Percentiles rank a stretch among this genome's conserved stretches.
These are phyloP conservation scores for Xylaria scruposa DNA, from an alignment of 495 filamentous ascomycete species.

Conservation along the genomic window DNA sequence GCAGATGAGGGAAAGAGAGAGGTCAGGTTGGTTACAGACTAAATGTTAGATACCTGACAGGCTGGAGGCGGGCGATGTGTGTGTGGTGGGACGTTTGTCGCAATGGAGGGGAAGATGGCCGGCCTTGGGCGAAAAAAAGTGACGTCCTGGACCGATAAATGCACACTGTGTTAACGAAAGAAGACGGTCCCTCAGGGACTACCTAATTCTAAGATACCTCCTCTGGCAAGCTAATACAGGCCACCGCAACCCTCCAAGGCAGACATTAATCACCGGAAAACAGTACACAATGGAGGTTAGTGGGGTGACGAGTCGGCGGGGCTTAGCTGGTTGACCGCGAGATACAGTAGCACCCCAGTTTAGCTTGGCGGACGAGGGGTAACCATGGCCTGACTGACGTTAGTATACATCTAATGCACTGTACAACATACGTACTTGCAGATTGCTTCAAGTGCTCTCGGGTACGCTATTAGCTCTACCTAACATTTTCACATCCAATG, in stretches of 20 bases:
- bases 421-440: slow-evolving; percentile 27
- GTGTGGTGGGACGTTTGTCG: slow-evolving; percentile 41
- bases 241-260: slow-evolving; percentile 11
- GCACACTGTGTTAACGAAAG: slow-evolving; percentile 20
- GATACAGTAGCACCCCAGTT: slow-evolving; percentile 1
- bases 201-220: background rate
- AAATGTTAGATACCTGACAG: slow-evolving; percentile 29
- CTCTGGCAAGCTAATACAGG: background rate
- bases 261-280: background rate
- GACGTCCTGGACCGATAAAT: slow-evolving; percentile 5
- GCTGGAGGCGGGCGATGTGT: slow-evolving; percentile 39
- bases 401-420: slow-evolving; percentile 15
- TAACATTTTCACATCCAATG: slow-evolving; percentile 1
- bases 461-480: slow-evolving; percentile 1
- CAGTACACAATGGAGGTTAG: slow-evolving; percentile 4
- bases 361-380: slow-evolving; percentile 24
- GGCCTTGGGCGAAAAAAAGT: slow-evolving; percentile 34
- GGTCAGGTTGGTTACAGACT: slow-evolving; percentile 28
- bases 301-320: slow-evolving; percentile 29
- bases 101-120: slow-evolving; percentile 45
- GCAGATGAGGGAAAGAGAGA: slow-evolving; percentile 23
- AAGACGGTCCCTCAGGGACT: background rate
- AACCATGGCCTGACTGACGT: slow-evolving; percentile 9
- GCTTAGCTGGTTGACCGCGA: slow-evolving; percentile 21
- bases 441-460: slow-evolving; percentile 5